A percentile compares a stretch with the other conserved stretches of the same genome.
Conservation (phyloP, 306 rosid genomes). For the Vigna mungo region DNA sequence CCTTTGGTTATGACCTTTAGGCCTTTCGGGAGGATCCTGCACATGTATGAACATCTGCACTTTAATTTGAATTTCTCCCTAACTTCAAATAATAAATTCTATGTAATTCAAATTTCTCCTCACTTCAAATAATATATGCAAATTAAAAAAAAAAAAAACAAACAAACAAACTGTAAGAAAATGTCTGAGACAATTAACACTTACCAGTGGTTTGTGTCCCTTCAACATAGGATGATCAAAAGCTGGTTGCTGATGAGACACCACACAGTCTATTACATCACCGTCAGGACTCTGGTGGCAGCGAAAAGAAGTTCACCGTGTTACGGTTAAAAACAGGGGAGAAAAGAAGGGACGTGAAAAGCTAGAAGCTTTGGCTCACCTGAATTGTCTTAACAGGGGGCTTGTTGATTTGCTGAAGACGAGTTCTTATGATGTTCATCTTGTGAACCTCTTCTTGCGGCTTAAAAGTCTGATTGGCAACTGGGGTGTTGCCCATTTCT, state of each 20-base stretch:
- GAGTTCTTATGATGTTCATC: conserved; percentile 58
- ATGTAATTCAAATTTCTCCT: too few relatives aligned
- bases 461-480: conserved; percentile 62
- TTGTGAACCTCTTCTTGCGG: conserved; percentile 66
- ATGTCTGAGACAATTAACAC: not conserved
- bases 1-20: conserved; percentile 50
- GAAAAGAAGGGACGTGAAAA: conserved; percentile 43
- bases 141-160: not conserved
- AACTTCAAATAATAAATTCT: not conserved
- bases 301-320: not conserved
- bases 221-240: conserved; percentile 86
- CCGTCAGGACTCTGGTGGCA: conserved; percentile 83
- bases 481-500: conserved; percentile 34
- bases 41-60: conserved; percentile 32
- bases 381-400: conserved; percentile 82
- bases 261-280: conserved; percentile 87
- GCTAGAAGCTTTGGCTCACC: conserved; percentile 47
- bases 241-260: conserved; percentile 86
- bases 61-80: not conserved
- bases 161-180: not conserved
- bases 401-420: conserved; percentile 78
- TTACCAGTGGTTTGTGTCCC: conserved; percentile 83
- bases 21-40: conserved; percentile 91
- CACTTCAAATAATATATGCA: too few relatives aligned
- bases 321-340: conserved; percentile 27